Evolutionary conservation across 176 grass and related monocot genomes (phyloP), one percentile per base, ranked within the genome.

Genomic region (Rhynchospora tenuis): DNA sequence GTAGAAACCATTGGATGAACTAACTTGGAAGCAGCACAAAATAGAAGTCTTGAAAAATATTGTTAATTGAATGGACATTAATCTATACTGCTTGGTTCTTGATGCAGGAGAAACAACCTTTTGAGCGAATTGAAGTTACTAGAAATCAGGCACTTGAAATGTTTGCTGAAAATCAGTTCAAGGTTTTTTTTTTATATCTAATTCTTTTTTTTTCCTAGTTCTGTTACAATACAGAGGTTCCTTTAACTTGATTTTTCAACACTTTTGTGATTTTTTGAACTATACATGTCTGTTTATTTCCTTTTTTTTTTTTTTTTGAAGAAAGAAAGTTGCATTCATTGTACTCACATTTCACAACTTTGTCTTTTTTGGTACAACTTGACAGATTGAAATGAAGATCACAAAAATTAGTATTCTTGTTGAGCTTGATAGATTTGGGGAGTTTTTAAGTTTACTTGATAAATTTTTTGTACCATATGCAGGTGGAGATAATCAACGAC

Each of bases 401-500:
- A 73, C 20, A 23, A 73, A 50, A 26, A 24, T 26, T n/a, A 50
- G 10, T n/a, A 50, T 73, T 20, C 45, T 26, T 29, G 51, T 27
- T 51, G 20, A 75, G 54, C 6, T 28, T 75, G 72, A 27, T 26
- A 17, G 26, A 51, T 59, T 48, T 75, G 24, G 29, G 31, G 9
- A 44, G 57, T 42, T 60, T 27, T 89, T 9, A 56, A 52, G 15
- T 54, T 55, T 16, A 9, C 33, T 71, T 73, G 31, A 44, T 10
- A 57, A 68, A 79, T 77, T 58, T 44, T 68, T 73, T 81, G 14
- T 68, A 83, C n/a, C 81, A 51, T 72, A 33, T 89, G 75, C 77
- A 99, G 96, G 93, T 99, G 64, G 96, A 99, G 89, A 95, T 99
- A 45, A 99, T 99, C 10, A 99, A 92, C 73, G 93, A 99, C 24